Evolutionary conservation across 768 basidiomycete genomes (phyloP), one percentile per base, ranked within the genome.

Genomic region (Pleurotus sapidus): DNA sequence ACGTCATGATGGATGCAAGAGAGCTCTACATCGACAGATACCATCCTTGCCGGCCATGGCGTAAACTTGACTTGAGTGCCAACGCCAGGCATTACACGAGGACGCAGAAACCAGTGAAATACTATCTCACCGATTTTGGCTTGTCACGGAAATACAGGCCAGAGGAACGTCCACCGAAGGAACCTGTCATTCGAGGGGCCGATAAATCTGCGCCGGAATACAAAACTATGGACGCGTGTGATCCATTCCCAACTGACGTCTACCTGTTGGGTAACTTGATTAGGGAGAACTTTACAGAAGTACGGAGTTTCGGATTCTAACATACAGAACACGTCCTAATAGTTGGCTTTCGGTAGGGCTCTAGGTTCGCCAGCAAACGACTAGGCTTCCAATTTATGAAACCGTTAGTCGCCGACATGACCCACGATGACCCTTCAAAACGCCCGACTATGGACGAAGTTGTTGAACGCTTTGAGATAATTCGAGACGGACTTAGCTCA

Each of bases 121-220:
- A 75, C 45, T 72, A 73, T 39, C 66, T 74, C 45, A 75, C 72
- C 12, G 74, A 77, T 50, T 77, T 75, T 59, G 76, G 72, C 1
- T 51, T 74, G 2, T 72, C 76, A 0, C 55, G 64, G 0, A 64
- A 38, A 1, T 75, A 67, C 51, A 49, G 59, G 9, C 68, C 72
- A 0, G 48, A 64, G 0, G 62, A 71, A 4, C 56, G 62, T 0
- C 47, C 63, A 0, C 72, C 74, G 0, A 59, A 58, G 0, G 72
- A 69, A 27, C 43, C 59, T 4, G 68, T 72, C 0, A 65, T 76
- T 2, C 59, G 60, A 6, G 80, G 78, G 0, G 78, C 72, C 2
- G 80, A 84, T 61, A 71, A 70, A 50, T 64, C 74, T 0, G 72
- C 71, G 0, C 78, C 79, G 1, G 78, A 79, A 47, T 72, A 71